Evolutionary conservation across 345 rosid genomes (phyloP).

Genomic region (Hypericum perforatum): DNA sequence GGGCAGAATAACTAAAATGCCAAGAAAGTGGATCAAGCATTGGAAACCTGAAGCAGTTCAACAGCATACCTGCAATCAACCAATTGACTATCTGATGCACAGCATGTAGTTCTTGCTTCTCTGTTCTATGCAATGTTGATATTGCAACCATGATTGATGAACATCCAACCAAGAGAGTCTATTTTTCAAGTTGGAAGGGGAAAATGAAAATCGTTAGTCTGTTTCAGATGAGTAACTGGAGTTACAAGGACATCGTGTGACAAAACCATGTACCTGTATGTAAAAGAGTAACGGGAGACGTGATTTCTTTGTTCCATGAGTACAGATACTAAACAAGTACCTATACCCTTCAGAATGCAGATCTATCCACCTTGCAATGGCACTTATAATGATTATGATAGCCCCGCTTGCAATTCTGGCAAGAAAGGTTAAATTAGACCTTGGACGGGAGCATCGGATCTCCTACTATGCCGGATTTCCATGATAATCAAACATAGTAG

Average conservation of each 20-base stretch:
- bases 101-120: slow-evolving; percentile 70
- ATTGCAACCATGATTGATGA: slow-evolving; percentile 70
- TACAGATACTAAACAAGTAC: slow-evolving; percentile 58
- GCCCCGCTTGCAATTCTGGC: slow-evolving; percentile 71
- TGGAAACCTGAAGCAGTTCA: not conserved
- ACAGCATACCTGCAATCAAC: slow-evolving; percentile 59
- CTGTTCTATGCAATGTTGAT: slow-evolving; percentile 75
- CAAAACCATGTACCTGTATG: slow-evolving; percentile 45
- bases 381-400: slow-evolving; percentile 51
- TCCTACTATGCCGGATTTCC: no score
- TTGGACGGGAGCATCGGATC: not conserved
- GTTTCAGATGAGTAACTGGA: not conserved
- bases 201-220: slow-evolving; percentile 1
- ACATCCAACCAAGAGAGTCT: slow-evolving; percentile 71
- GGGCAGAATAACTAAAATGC: no score
- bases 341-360: slow-evolving; percentile 55
- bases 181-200: slow-evolving; percentile 17
- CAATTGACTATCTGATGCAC: slow-evolving; percentile 79
- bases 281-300: slow-evolving; percentile 49
- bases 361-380: slow-evolving; percentile 67
- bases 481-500: no score
- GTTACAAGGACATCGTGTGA: slow-evolving; percentile 8
- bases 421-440: not conserved
- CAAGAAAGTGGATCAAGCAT: no score
- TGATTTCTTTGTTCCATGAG: slow-evolving; percentile 32